Conservation (phyloP, 805 yeast species). For the Wickerhamiella lipophila region DNA sequence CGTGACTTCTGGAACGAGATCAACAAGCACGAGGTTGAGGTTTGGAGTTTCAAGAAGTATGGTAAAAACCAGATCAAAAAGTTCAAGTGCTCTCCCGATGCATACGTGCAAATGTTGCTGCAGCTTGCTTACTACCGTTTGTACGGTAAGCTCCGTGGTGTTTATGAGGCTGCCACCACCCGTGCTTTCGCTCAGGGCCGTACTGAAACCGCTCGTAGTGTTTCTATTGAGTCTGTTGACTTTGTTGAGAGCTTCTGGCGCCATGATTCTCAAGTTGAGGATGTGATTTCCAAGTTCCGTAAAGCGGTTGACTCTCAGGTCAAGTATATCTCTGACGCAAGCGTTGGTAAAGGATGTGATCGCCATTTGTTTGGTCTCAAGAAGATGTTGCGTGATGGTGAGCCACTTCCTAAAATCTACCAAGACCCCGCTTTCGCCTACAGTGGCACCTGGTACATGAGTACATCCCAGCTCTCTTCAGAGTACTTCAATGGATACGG, state of each 20-base stretch:
- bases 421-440: constrained; percentile 63
- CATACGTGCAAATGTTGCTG: constrained; percentile 77
- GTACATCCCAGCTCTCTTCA: constrained; percentile 81
- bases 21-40: constrained; percentile 56
- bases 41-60: constrained; percentile 68
- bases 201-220: constrained; percentile 86
- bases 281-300: constrained; percentile 55
- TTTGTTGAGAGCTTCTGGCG: constrained; percentile 68
- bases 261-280: constrained; percentile 36
- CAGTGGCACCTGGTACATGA: constrained; percentile 73
- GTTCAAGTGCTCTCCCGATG: constrained; percentile 84
- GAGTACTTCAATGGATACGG: constrained; percentile 86
- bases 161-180: constrained; percentile 93
- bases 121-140: constrained; percentile 83
- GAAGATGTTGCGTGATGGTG: constrained; percentile 49
- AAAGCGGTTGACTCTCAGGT: constrained; percentile 66
- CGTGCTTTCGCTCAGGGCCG: constrained; percentile 80
- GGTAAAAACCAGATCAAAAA: constrained; percentile 80
- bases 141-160: constrained; percentile 70
- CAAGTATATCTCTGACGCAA: constrained; percentile 58
- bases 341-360: constrained; percentile 80
- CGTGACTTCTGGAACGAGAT: constrained; percentile 44
- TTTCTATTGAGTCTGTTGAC: constrained; percentile 52
- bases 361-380: constrained; percentile 86
- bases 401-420: constrained; percentile 51